Conservation (phyloP, 306 rosid species). For the Abrus precatorius region DNA sequence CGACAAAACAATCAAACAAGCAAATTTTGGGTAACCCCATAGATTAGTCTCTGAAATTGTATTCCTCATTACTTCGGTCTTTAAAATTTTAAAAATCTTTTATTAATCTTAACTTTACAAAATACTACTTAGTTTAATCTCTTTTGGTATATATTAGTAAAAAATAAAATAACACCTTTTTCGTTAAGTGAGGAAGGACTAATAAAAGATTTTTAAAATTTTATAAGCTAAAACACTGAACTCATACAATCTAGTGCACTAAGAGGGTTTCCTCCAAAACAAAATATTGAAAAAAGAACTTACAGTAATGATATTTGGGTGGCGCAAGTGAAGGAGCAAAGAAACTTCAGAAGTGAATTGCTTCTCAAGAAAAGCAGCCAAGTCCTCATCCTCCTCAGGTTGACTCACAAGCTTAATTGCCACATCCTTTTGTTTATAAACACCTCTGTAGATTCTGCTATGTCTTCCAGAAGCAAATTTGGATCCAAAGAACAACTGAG, state of each 20-base stretch:
- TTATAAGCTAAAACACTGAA: no score
- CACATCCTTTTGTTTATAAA: constrained; percentile 80
- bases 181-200: no score
- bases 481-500: constrained; percentile 79
- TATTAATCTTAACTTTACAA: no score
- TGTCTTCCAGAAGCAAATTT: constrained; percentile 91
- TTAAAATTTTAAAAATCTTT: no score
- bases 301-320: constrained; percentile 91
- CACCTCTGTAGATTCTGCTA: constrained; percentile 91
- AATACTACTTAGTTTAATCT: no score
- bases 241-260: no score
- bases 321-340: constrained; percentile 71
- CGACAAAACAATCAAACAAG: neutral
- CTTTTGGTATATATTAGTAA: no score
- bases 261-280: neutral
- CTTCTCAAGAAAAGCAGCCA: constrained; percentile 80
- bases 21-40: neutral
- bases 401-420: constrained; percentile 92
- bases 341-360: constrained; percentile 94
- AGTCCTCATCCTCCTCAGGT: constrained; percentile 82
- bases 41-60: no score
- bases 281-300: constrained; percentile 35
- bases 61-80: no score
- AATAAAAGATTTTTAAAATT: no score
- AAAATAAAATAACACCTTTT: no score